Percentiles rank a stretch among this genome's conserved stretches.
Conservation (phyloP, 805 yeast species). For the Zygosaccharomyces rouxii region DNA sequence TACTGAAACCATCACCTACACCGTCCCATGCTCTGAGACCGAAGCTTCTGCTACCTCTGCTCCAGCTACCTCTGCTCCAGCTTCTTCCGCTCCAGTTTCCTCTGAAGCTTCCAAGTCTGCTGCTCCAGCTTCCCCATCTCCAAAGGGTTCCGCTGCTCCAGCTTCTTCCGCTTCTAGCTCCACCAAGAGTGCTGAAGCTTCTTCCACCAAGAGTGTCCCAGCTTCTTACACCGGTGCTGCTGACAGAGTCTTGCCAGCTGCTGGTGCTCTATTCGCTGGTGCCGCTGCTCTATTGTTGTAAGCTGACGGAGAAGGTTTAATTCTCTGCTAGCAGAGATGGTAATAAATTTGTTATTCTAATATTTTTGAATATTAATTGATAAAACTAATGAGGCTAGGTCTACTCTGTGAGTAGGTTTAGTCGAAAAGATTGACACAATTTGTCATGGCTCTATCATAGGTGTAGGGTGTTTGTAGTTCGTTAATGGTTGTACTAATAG, state of each 20-base stretch:
- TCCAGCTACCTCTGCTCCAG: constrained; percentile 27
- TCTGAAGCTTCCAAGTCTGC: constrained; percentile 7
- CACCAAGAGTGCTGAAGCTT: constrained; percentile 23
- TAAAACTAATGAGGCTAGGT: not conserved
- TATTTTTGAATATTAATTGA: not conserved
- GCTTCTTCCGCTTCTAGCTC: constrained; percentile 15
- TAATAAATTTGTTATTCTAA: not conserved
- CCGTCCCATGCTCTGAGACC: constrained; percentile 22
- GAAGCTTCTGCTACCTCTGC: constrained; percentile 24
- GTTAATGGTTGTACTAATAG: constrained; percentile 13
- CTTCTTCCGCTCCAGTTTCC: constrained; percentile 2
- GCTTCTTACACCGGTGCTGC: constrained; percentile 43
- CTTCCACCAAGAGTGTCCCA: constrained; percentile 23
- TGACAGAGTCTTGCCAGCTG: constrained; percentile 43
- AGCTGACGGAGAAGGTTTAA: constrained; percentile 13
- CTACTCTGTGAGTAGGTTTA: constrained; percentile 2
- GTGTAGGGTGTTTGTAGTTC: constrained; percentile 26
- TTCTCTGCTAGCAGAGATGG: constrained; percentile 1
- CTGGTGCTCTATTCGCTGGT: constrained; percentile 47
- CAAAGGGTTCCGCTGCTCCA: constrained; percentile 19
- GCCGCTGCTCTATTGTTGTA: constrained; percentile 47
- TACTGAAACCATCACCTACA: constrained; percentile 32
- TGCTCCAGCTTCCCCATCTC: constrained; percentile 11
- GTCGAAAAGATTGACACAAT: not conserved
- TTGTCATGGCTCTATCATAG: constrained; percentile 1